Conservation (phyloP, 176 grass and related monocot genomes). For the Otatea glauca region DNA sequence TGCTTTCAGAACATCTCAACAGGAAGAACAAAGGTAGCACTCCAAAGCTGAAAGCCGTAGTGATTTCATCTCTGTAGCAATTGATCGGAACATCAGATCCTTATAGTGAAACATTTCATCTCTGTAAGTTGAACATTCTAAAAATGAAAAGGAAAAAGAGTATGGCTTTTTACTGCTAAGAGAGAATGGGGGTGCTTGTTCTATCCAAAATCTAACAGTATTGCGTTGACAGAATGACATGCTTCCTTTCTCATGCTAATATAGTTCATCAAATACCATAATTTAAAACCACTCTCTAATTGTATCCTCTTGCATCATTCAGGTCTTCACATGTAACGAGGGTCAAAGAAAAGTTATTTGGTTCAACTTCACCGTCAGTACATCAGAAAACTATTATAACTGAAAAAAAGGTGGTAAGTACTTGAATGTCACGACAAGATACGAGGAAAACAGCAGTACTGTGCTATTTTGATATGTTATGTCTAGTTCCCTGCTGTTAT, state of each 20-base stretch:
- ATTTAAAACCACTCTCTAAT: slow-evolving; percentile 19
- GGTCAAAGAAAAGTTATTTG: slow-evolving; percentile 55
- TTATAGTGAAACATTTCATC: background rate
- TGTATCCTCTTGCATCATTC: slow-evolving; percentile 21
- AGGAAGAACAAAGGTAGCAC: slow-evolving; percentile 46
- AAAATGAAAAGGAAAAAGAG: background rate
- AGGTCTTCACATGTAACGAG: slow-evolving; percentile 56
- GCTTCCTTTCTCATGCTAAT: slow-evolving; percentile 2
- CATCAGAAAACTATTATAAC: slow-evolving; percentile 42
- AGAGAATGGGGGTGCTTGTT: background rate
- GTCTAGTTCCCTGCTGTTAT: background rate
- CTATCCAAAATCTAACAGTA: background rate
- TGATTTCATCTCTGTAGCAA: background rate
- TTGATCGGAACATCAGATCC: background rate
- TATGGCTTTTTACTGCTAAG: background rate
- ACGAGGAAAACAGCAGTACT: background rate
- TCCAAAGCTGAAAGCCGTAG: background rate
- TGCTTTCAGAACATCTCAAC: slow-evolving; percentile 17
- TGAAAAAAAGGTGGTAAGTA: slow-evolving; percentile 47
- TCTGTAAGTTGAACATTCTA: background rate
- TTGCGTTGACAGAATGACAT: background rate
- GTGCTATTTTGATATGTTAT: background rate
- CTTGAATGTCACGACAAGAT: background rate
- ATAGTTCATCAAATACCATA: background rate
- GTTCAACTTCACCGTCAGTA: slow-evolving; percentile 25